Evolutionary conservation across 2,329 filamentous ascomycete species (phyloP).

Genomic region (Arthrocladium fulminans): DNA sequence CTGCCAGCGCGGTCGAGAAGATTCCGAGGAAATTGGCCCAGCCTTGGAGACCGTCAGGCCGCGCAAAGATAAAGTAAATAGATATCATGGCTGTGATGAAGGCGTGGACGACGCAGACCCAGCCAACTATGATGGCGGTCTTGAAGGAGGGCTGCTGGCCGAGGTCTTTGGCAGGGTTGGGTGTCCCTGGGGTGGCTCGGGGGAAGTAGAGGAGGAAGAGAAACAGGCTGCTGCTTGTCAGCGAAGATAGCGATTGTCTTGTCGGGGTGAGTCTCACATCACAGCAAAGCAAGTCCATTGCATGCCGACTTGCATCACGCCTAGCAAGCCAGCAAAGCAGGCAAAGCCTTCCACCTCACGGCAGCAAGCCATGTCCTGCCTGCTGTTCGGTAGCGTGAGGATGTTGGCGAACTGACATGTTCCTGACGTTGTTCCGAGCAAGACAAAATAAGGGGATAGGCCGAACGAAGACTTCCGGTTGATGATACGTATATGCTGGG

Average conservation of each 20-base stretch:
- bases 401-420: slow-evolving; percentile 90
- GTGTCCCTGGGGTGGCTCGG: slow-evolving; percentile 45
- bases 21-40: slow-evolving; percentile 86
- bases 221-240: slow-evolving; percentile 53
- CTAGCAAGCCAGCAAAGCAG: slow-evolving; percentile 75
- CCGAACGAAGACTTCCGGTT: slow-evolving; percentile 77
- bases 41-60: slow-evolving; percentile 54
- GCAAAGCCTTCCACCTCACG: slow-evolving; percentile 69
- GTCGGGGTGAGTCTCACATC: slow-evolving; percentile 52
- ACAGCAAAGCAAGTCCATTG: slow-evolving; percentile 89
- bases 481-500: slow-evolving; percentile 90
- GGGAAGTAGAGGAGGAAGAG: slow-evolving; percentile 95
- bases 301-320: slow-evolving; percentile 80
- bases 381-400: slow-evolving; percentile 72
- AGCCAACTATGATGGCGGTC: slow-evolving; percentile 67
- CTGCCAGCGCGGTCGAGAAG: slow-evolving; percentile 66
- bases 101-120: slow-evolving; percentile 64
- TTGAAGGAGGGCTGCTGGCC: slow-evolving; percentile 54
- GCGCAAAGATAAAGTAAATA: slow-evolving; percentile 55
- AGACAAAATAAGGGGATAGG: slow-evolving; percentile 88
- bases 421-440: slow-evolving; percentile 84
- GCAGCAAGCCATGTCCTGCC: slow-evolving; percentile 78
- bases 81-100: slow-evolving; percentile 62
- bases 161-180: slow-evolving; percentile 28
- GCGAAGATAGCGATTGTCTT: not conserved